Conservation (phyloP, 1,139 yeast species). For the Suhomyces bokatorum region DNA sequence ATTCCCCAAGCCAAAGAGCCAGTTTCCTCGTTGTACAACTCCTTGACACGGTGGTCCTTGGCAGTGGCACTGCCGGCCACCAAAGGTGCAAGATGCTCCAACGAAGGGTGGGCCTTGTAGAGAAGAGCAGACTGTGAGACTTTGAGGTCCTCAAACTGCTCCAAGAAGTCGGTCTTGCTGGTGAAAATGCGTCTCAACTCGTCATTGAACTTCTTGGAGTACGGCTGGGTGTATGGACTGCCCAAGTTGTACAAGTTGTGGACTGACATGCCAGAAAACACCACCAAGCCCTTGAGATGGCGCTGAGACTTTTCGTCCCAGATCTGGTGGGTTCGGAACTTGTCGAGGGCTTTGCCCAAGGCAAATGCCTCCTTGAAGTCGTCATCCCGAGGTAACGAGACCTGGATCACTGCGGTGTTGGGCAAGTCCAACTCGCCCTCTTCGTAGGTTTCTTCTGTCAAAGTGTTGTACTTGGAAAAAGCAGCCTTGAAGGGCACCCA, state of each 20-base stretch:
- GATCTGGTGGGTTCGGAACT: slow-evolving; percentile 47
- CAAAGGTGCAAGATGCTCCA: slow-evolving; percentile 72
- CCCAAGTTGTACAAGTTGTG: slow-evolving; percentile 66
- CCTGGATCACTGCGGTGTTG: slow-evolving; percentile 49
- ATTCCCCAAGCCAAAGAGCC: slow-evolving; percentile 69
- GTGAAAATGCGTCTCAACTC: slow-evolving; percentile 34
- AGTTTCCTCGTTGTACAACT: slow-evolving; percentile 45
- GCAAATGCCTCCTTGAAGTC: slow-evolving; percentile 51
- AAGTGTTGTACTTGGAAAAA: slow-evolving; percentile 44
- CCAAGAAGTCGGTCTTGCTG: slow-evolving; percentile 25
- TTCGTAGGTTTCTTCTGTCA: slow-evolving; percentile 20
- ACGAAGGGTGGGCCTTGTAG: slow-evolving; percentile 65
- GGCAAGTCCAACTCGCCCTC: slow-evolving; percentile 50
- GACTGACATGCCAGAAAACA: slow-evolving; percentile 78
- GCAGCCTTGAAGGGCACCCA: slow-evolving; percentile 82
- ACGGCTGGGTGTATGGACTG: slow-evolving; percentile 52
- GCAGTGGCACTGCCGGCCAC: slow-evolving; percentile 66
- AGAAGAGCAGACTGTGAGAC: slow-evolving; percentile 36
- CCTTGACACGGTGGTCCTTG: slow-evolving; percentile 38
- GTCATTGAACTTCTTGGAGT: slow-evolving; percentile 45
- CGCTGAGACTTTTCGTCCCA: slow-evolving; percentile 31
- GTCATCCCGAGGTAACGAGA: slow-evolving; percentile 56
- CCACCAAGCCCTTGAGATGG: slow-evolving; percentile 46
- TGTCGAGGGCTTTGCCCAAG: slow-evolving; percentile 56
- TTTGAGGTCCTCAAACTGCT: slow-evolving; percentile 34